Base-by-base conservation (phyloP, 2,329 filamentous ascomycete species). In the Thielaviopsis musarum region DNA sequence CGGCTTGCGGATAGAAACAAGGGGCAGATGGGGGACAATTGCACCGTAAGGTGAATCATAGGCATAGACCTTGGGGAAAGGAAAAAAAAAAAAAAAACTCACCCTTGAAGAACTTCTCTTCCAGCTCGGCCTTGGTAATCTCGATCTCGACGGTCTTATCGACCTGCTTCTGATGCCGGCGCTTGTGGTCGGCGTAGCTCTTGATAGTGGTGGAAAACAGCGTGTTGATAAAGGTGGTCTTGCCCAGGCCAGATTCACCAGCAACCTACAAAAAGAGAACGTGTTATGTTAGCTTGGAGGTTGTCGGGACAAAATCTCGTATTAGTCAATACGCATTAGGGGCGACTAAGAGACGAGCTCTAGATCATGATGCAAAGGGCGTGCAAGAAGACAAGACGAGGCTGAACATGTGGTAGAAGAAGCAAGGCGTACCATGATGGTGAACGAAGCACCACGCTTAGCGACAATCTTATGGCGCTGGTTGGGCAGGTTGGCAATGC, bases 91-190 rank as follows among this genome's bases (percentile, higher is more conserved):
- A n/a, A n/a, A n/a, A n/a, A 52, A 56, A 45, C 70, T 61, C 78
- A 96, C 91, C 91, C 82, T 98, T 98, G 86, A 98, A 98, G 81
- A 98, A 98, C 80, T 98, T 98, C 85, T 98, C 93, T 77, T 98
- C 93, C 64, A 98, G 79, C 79, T 98, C 93, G 62, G 93, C 93
- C 82, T 98, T 98, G 73, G 93, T 98, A 72, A 98, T 98, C 75
- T 98, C 93, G 67, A 98, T 98, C 79, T 98, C 94, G 65, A 98
- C 93, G 12, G 93, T 98, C 83, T 97, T 97, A 79, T 98, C 93
- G 67, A 97, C 83, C 79, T 98, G 93, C 84, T 98, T 98, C 77
- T 93, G 88, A 75, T 98, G 93, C 71, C 93, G 88, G 75, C 90
- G 88, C 82, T 95, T 95, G 83, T 98, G 91, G 75, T 98, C 93